Base-by-base conservation (phyloP, 768 basidiomycete species). In the Gelatoporia subvermispora region DNA sequence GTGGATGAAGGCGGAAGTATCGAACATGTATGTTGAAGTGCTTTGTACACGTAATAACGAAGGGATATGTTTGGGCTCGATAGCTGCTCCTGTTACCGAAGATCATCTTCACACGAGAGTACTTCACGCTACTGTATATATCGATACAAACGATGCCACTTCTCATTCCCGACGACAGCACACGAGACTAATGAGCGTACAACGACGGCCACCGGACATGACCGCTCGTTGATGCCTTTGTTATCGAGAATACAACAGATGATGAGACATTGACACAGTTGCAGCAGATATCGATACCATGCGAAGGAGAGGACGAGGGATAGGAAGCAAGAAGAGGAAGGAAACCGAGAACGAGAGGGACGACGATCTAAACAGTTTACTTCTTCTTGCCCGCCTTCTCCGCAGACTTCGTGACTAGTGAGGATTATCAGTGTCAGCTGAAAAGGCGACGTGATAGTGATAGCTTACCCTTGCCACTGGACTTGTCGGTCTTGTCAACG, bases 341-440 rank as follows among this genome's bases (percentile, higher is more conserved):
- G 53, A 53, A 41, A 18, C 23, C 23, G 47, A 69, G 74, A 75
- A 72, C 75, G 71, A 72, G 73, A 67, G 45, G 50, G 44, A 57
- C 54, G 48, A 43, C 52, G 52, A 78, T 69, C 68, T 68, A 67
- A 55, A 56, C 58, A 79, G 60, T 78, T 85, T 88, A 90, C 78
- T 90, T 90, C 87, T 90, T 90, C 88, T 91, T 91, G 75, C 81
- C 67, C 60, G 92, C 93, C 78, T 94, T 94, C 85, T 93, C 92
- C 56, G 92, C 92, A 55, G 92, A 85, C 84, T 93, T 93, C 60
- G 91, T 93, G 62, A 93, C 89, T 88, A 45, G 54, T 20, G 35
- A 35, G 11, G 47, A 45, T 39, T 41, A 37, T 53, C 45, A 54
- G 28, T 13, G 28, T 13, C 7, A 31, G 28, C 13, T 7, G 28